Conservation (phyloP, 2,329 filamentous ascomycete species). For the Dactylellina leptospora region DNA sequence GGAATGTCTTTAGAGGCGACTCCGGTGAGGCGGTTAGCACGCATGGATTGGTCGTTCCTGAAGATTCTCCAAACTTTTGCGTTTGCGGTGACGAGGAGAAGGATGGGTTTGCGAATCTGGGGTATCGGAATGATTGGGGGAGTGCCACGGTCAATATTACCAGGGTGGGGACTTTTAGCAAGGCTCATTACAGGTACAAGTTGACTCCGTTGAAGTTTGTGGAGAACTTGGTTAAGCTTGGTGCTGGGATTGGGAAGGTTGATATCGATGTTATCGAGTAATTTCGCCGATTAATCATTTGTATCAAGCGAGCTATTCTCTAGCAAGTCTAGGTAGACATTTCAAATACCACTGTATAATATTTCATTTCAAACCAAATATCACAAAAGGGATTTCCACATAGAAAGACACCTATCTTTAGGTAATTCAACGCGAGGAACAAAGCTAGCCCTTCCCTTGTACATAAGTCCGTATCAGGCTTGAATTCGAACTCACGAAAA, state of each 20-base stretch:
- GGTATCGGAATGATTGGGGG: constrained; percentile 67
- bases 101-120: constrained; percentile 67
- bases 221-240: constrained; percentile 61
- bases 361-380: no score
- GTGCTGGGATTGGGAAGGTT: constrained; percentile 64
- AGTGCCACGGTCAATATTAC: constrained; percentile 66
- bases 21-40: constrained; percentile 65
- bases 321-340: background rate
- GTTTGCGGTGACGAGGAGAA: constrained; percentile 67
- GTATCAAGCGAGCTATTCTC: background rate
- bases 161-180: constrained; percentile 64
- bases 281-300: background rate
- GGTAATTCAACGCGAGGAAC: no score
- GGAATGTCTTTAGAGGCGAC: constrained; percentile 64
- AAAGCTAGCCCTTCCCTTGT: no score
- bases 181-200: constrained; percentile 65
- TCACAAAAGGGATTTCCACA: no score
- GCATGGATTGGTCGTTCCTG: constrained; percentile 67
- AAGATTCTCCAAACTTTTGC: constrained; percentile 67
- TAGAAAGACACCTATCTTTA: no score
- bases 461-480: no score
- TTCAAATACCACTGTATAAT: no score
- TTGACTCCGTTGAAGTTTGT: constrained; percentile 64
- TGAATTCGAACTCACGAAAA: no score
- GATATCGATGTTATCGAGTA: constrained; percentile 47